Evolutionary conservation across 2,329 filamentous ascomycete species (phyloP), one percentile per base, ranked within the genome.

Genomic region (Furcasterigmium furcatum): DNA sequence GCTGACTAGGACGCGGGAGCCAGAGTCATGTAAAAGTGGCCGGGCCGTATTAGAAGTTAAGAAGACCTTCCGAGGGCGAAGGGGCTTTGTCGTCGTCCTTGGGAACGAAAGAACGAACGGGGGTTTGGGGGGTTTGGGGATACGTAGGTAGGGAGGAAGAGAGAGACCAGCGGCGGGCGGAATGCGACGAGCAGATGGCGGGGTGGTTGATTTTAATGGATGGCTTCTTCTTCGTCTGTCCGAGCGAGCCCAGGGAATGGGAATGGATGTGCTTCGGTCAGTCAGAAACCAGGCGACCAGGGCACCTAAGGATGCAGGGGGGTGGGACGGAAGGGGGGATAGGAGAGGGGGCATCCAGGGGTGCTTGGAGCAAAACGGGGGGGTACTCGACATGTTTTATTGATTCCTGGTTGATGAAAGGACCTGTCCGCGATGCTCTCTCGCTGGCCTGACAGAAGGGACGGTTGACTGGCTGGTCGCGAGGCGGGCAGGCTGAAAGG

Each of bases 311-410:
- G 8, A 13, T 32, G 34, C 32, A 45, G 36, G 32, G 35, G 16
- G 5, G 29, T 14, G 29, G 29, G 36, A 24, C 34, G 32, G 32
- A 30, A 34, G 40, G 39, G 36, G 34, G 43, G 32, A 50, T 38
- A 41, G 43, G 46, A 46, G 46, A 44, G 41, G 38, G 41, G 42
- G 19, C 12, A 21, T 29, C 24, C 43, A 38, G 35, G 41, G 45
- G 43, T 20, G 36, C 30, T 18, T 38, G 45, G 44, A 47, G 41
- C 46, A 8, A 18, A 16, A 35, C 9, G 45, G 47, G 40, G 40
- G 40, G 40, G 25, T 42, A 30, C 27, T n/a, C 8, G 40, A 42
- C 18, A 32, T 42, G 40, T 32, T 32, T 42, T 42, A 42, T 42
- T 42, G 40, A n/a, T 25, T 34, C n/a, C n/a, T n/a, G 9, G 16